Evolutionary conservation across 148 eudicot genomes (phyloP).

Genomic region (Vaccinium vitisidaea): DNA sequence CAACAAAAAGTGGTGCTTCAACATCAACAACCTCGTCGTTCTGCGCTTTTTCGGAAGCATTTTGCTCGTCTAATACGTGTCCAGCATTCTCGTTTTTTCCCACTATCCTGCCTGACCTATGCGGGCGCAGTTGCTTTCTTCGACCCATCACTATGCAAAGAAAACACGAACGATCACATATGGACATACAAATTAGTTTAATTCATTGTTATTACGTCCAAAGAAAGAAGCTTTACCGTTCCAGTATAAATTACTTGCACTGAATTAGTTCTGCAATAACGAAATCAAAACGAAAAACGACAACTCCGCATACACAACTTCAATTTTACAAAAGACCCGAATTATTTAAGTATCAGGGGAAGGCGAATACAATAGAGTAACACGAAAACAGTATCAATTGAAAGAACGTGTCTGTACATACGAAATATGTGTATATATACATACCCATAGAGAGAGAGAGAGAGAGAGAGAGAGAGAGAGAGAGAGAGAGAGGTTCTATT

Average conservation of each 20-base stretch:
- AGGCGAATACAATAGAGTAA: background rate
- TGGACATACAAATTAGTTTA: background rate
- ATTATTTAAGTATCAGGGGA: background rate
- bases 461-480: background rate
- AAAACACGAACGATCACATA: background rate
- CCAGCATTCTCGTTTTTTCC: conserved; percentile 22
- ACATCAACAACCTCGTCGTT: conserved; percentile 23
- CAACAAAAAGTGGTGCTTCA: conserved; percentile 51
- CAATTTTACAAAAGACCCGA: background rate
- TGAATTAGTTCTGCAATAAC: background rate
- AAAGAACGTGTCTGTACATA: background rate
- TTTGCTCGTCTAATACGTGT: conserved; percentile 26
- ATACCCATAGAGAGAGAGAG: background rate
- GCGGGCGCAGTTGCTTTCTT: conserved; percentile 60
- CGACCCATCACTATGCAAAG: conserved; percentile 56
- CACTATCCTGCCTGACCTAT: conserved; percentile 45
- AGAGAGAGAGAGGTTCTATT: background rate
- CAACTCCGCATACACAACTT: background rate
- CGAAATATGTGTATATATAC: background rate
- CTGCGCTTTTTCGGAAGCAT: conserved; percentile 16
- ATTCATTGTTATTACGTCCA: background rate
- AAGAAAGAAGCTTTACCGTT: background rate
- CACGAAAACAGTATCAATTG: background rate
- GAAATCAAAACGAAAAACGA: background rate
- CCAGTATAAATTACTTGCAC: background rate